Conservation (phyloP, 163 green algal species). For the Chlorella variabilis region DNA sequence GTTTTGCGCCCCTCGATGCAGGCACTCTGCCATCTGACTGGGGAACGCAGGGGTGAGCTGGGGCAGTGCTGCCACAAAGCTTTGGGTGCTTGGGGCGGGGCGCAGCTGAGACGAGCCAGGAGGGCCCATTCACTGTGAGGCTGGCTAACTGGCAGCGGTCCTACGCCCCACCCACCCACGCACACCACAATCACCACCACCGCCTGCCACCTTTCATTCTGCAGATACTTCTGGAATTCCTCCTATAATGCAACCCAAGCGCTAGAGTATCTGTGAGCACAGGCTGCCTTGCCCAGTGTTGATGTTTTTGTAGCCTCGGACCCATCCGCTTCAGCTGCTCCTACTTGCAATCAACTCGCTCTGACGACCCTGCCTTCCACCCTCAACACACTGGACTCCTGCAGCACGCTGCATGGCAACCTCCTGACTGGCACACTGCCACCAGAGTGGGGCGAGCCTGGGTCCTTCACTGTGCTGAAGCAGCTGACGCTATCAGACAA, state of each 20-base stretch:
- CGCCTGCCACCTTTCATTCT: too few species aligned
- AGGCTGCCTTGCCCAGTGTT: too few species aligned
- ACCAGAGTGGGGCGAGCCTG: not conserved
- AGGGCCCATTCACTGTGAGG: too few species aligned
- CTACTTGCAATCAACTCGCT: too few species aligned
- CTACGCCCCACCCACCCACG: too few species aligned
- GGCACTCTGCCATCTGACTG: slow-evolving; percentile 34
- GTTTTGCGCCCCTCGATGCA: slow-evolving; percentile 13
- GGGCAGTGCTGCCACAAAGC: too few species aligned
- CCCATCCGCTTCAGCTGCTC: not conserved
- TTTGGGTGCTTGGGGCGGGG: too few species aligned
- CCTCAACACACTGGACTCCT: not conserved
- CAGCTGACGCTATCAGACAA: slow-evolving; percentile 31
- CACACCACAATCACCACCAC: too few species aligned
- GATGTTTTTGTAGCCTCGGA: too few species aligned
- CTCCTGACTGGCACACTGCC: slow-evolving; percentile 23
- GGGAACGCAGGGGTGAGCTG: slow-evolving; percentile 30
- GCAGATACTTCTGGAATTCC: slow-evolving; percentile 19
- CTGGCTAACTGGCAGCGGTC: too few species aligned
- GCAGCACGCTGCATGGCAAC: slow-evolving; percentile 36
- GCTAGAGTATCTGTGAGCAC: slow-evolving; percentile 21
- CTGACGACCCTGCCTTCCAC: not conserved
- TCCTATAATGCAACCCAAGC: slow-evolving; percentile 26
- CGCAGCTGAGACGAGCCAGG: too few species aligned
- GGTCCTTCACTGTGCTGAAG: slow-evolving; percentile 21